Evolutionary conservation across 2,329 filamentous ascomycete genomes (phyloP).

Genomic region (Colletotrichum sp.): DNA sequence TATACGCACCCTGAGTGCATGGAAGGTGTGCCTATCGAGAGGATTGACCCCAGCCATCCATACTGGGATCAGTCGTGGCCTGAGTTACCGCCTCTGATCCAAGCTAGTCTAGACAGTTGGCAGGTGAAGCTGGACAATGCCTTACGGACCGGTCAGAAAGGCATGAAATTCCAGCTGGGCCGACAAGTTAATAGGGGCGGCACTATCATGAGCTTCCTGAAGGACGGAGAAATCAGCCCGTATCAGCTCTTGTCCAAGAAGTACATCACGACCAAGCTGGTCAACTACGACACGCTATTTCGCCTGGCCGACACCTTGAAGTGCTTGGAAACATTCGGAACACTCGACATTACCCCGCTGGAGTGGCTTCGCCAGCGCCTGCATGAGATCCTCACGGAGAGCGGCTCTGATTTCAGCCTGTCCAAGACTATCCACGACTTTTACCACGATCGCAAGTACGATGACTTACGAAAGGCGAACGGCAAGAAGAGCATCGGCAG

Average conservation of each 20-base stretch:
- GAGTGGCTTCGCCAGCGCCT: constrained; percentile 64
- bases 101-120: constrained; percentile 51
- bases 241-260: constrained; percentile 60
- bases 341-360: constrained; percentile 53
- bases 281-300: constrained; percentile 61
- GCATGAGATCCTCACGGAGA: constrained; percentile 47
- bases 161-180: constrained; percentile 55
- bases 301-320: constrained; percentile 58
- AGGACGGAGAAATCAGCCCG: constrained; percentile 55
- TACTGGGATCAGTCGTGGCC: constrained; percentile 63
- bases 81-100: constrained; percentile 45
- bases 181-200: constrained; percentile 61
- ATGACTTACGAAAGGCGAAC: constrained; percentile 51
- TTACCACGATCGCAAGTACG: constrained; percentile 60
- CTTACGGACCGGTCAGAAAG: constrained; percentile 36
- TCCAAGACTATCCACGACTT: constrained; percentile 56
- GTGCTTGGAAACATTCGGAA: constrained; percentile 56
- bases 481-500: constrained; percentile 63
- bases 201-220: constrained; percentile 56
- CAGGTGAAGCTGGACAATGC: constrained; percentile 47
- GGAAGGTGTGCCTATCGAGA: constrained; percentile 55
- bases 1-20: constrained; percentile 58
- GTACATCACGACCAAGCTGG: constrained; percentile 48
- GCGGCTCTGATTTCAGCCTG: constrained; percentile 54
- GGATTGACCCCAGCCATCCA: constrained; percentile 52